Base-by-base conservation (phyloP, 768 basidiomycete genomes). In the Leccinum truebloodii region DNA sequence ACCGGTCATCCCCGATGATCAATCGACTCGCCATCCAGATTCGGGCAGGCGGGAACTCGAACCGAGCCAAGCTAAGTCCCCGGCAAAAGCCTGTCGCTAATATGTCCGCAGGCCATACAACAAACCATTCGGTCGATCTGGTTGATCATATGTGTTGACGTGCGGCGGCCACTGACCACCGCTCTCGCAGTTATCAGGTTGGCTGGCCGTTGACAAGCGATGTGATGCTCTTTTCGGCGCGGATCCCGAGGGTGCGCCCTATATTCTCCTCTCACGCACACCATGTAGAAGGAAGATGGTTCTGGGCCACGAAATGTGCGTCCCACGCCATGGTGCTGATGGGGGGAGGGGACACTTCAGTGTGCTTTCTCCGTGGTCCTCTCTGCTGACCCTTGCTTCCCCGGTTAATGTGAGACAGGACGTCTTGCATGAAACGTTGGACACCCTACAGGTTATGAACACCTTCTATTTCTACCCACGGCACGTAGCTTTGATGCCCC, bases 21-120 rank as follows among this genome's bases (percentile, higher is more conserved):
- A 46, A 46, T 65, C 69, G 62, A 65, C 49, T 49, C 5, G n/a
- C 44, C n/a, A 54, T 63, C 71, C 66, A 20, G 62, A 70, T 72
- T 70, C 66, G 59, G 71, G 58, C 20, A 65, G 50, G 60, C 61
- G 3, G 60, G 54, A 24, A 53, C 22, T 52, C 34, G 48, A 57
- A 54, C 62, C 59, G 67, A 61, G n/a, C 22, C 58, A 57, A 70
- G 61, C 62, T 54, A 59, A 52, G 59, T 54, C 53, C 54, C 39
- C 22, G 58, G 20, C n/a, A 46, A 52, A 35, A 49, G 62, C 70
- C 51, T 63, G 65, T 58, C 53, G 48, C 70, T 60, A 67, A 70
- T 57, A 52, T 46, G 53, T 35, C 49, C 44, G 50, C 22, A 35
- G 61, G 65, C 61, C 65, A 70, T 69, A 65, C 61, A 59, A 51